Base-by-base conservation (phyloP, 78 protist genomes). In the Ministeria vibrans region DNA sequence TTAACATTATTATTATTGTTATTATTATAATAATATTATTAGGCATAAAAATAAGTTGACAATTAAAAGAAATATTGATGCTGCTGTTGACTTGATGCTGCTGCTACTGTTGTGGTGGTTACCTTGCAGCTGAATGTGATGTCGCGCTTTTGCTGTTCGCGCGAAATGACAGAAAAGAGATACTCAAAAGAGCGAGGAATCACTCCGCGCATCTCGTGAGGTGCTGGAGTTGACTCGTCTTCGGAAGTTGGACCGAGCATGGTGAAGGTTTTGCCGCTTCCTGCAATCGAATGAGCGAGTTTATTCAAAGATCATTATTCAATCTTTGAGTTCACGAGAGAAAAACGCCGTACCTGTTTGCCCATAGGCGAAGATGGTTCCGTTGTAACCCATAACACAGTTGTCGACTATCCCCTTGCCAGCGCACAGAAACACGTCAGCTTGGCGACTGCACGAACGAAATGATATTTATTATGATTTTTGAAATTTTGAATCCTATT, bases 301-400 rank as follows among this genome's bases (percentile, higher is more conserved):
- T n/a, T n/a, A n/a, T n/a, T n/a, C n/a, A n/a, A n/a, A n/a, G n/a
- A n/a, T n/a, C n/a, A n/a, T n/a, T n/a, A n/a, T n/a, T n/a, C n/a
- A n/a, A n/a, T n/a, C n/a, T n/a, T n/a, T n/a, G n/a, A n/a, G n/a
- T n/a, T n/a, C n/a, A n/a, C n/a, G n/a, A n/a, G n/a, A 59, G 34
- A 59, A 7, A 59, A 23, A 22, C 66, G 71, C 44, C 28, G 7
- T 9, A 30, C 5, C 34, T 30, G 18, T 3, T 39, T 25, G 42
- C 5, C 22, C 20, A 36, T 71, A 75, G 20, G 86, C 86, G 30
- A 75, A 83, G 45, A 80, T 75, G 45, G 83, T 78, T 36, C 72
- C 76, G 41, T 83, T 83, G 76, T 64, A 83, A 63, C 86, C 86
- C 1, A n/a, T 28, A 20, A 83, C 0, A 34, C 73, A 32, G 39